Evolutionary conservation across 768 basidiomycete species (phyloP), one percentile per base, ranked within the genome.

Genomic region (Paxillus involutus): DNA sequence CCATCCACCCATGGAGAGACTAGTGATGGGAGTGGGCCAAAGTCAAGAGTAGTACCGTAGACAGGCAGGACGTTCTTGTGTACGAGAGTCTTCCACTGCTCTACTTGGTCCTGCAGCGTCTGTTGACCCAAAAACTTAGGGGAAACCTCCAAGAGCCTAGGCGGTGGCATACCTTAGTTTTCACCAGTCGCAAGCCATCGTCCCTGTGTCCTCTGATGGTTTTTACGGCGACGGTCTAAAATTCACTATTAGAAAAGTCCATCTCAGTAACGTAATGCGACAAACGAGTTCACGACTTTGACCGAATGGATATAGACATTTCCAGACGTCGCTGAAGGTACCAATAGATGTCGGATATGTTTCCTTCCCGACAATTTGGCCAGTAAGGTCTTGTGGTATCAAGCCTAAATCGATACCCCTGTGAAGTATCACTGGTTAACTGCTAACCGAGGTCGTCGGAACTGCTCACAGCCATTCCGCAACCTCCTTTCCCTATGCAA

Each of bases 1-100:
- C 64, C 64, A 48, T 67, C 68, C 8, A 69, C 26, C 71, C 71
- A 73, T 2, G 68, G 71, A 44, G 64, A 69, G 41, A 73, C 69
- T 67, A 73, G 64, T 5, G 71, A 68, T 6, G 59, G 60, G 33
- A 68, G 60, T 37, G 43, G 53, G 19, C 72, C 70, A 44, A 73
- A 73, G 26, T 63, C 69, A 5, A 57, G 53, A 11, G 51, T 64
- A 40, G 67, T 58, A 3, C 71, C 72, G 51, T 60, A 65, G 3
- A 73, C 54, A 24, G 64, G 66, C 10, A 71, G 29, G 8, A 73
- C 55, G 46, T 63, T 59, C 2, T 61, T 56, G 32, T 73, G 73
- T 16, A 61, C 51, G 39, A 73, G 50, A 37, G 47, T 54, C 39
- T 55, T 53, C 71, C 71, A 72, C 16, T 55, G 60, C 12, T 45